phyloP scores from a whole-genome alignment of 768 basidiomycete species.

The Exidia glandulosa region DNA sequence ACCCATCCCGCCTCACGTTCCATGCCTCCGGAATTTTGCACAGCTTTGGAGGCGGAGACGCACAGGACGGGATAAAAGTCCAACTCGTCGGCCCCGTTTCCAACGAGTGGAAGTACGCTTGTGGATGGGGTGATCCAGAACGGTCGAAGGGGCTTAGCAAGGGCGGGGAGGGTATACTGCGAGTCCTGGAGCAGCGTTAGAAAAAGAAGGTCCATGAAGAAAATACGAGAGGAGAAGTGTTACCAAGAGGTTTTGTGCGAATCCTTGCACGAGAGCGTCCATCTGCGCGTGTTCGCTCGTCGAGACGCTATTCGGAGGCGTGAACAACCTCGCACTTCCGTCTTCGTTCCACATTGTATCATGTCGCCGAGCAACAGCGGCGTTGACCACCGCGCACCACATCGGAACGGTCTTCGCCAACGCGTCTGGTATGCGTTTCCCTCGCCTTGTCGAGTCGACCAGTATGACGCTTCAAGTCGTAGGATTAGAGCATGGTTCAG shows the following conservation, averaged over 20 bases:
- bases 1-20: conserved; percentile 65
- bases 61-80: conserved; percentile 66
- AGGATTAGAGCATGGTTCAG: neutral
- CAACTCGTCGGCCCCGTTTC: conserved; percentile 10
- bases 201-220: neutral
- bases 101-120: conserved; percentile 33
- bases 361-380: conserved; percentile 30
- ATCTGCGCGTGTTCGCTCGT: conserved; percentile 76
- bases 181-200: conserved; percentile 41
- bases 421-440: conserved; percentile 91
- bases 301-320: conserved; percentile 58
- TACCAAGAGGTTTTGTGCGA: conserved; percentile 65
- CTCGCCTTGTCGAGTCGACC: conserved; percentile 86
- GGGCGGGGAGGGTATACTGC: conserved; percentile 51
- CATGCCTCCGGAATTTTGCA: conserved; percentile 37
- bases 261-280: conserved; percentile 45
- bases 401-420: conserved; percentile 88
- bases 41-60: conserved; percentile 71
- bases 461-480: conserved; percentile 51
- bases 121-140: conserved; percentile 81
- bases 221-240: conserved; percentile 12
- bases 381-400: conserved; percentile 87
- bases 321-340: conserved; percentile 52
- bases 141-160: conserved; percentile 63
- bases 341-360: conserved; percentile 37